Percentiles rank a stretch among this genome's conserved stretches.
phyloP scores from a whole-genome alignment of 805 yeast genomes.

The Aciculoconidium aculeatum region DNA sequence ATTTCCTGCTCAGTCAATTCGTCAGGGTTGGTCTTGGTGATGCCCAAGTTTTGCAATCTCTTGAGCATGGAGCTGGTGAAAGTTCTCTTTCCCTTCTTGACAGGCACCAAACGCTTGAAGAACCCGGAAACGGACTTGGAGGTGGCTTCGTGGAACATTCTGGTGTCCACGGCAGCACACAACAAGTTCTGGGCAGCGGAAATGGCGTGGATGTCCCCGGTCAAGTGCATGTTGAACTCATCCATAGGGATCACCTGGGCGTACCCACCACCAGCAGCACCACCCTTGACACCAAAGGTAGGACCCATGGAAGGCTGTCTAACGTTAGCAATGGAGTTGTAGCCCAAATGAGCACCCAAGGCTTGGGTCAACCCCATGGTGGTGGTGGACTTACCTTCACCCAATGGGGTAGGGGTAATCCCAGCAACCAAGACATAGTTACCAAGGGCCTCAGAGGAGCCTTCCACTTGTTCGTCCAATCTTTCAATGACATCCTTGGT shows the following conservation, averaged over 20 bases:
- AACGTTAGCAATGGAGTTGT: conserved; percentile 85
- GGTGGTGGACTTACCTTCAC: conserved; percentile 97
- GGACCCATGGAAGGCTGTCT: conserved; percentile 99
- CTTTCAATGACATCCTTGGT: conserved; percentile 30
- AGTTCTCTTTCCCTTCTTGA: conserved; percentile 70
- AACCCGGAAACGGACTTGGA: conserved; percentile 74
- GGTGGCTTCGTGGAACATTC: conserved; percentile 91
- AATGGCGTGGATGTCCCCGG: conserved; percentile 97
- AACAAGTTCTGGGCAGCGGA: conserved; percentile 88
- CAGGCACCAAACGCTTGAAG: conserved; percentile 81
- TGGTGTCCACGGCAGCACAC: conserved; percentile 95
- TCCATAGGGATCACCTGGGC: conserved; percentile 99
- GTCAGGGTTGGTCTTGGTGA: conserved; percentile 72
- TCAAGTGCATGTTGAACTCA: conserved; percentile 94
- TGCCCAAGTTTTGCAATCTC: conserved; percentile 77
- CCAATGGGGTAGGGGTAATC: conserved; percentile 96
- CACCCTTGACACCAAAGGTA: conserved; percentile 97
- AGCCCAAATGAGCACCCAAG: conserved; percentile 80
- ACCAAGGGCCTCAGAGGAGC: conserved; percentile 61
- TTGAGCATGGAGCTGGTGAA: conserved; percentile 76
- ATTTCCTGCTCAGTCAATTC: conserved; percentile 75
- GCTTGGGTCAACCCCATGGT: conserved; percentile 97
- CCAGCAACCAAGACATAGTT: conserved; percentile 91
- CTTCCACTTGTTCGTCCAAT: conserved; percentile 62
- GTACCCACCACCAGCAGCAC: conserved; percentile 99